Conservation (phyloP, 2,329 filamentous ascomycete species). For the Epichloe bromicola region DNA sequence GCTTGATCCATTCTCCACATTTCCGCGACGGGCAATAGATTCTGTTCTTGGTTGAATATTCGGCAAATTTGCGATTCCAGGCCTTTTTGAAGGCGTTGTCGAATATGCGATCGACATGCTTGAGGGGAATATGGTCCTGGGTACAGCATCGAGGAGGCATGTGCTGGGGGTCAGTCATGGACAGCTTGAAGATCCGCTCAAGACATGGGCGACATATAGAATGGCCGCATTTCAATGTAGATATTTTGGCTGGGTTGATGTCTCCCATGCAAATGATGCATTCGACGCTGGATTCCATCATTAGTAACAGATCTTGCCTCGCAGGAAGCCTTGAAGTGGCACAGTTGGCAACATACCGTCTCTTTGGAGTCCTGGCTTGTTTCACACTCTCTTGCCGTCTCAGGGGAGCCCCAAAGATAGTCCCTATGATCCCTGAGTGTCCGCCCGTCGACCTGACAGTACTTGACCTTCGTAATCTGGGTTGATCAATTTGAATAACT, state of each 20-base stretch:
- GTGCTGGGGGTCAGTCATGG: slow-evolving; percentile 60
- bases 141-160: slow-evolving; percentile 83
- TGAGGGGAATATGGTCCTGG: slow-evolving; percentile 56
- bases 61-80: slow-evolving; percentile 72
- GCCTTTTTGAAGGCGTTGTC: slow-evolving; percentile 58
- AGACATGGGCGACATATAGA: slow-evolving; percentile 71
- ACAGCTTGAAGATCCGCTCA: slow-evolving; percentile 60
- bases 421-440: slow-evolving; percentile 15
- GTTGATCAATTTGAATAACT: slow-evolving; percentile 6
- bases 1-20: slow-evolving; percentile 72
- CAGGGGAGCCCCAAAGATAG: slow-evolving; percentile 14
- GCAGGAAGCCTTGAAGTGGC: not conserved
- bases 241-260: slow-evolving; percentile 47
- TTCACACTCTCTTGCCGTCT: slow-evolving; percentile 14
- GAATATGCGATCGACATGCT: slow-evolving; percentile 65
- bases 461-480: slow-evolving; percentile 7
- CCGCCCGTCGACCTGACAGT: slow-evolving; percentile 7
- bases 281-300: slow-evolving; percentile 38
- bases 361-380: slow-evolving; percentile 2
- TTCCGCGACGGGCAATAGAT: slow-evolving; percentile 62
- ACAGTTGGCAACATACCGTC: slow-evolving; percentile 6
- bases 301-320: not conserved
- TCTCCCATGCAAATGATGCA: slow-evolving; percentile 66
- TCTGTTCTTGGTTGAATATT: slow-evolving; percentile 60
- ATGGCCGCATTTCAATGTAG: slow-evolving; percentile 65